Evolutionary conservation across 106 monocot genomes (phyloP), one percentile per base, ranked within the genome.

Genomic region (Triglochin maritima): DNA sequence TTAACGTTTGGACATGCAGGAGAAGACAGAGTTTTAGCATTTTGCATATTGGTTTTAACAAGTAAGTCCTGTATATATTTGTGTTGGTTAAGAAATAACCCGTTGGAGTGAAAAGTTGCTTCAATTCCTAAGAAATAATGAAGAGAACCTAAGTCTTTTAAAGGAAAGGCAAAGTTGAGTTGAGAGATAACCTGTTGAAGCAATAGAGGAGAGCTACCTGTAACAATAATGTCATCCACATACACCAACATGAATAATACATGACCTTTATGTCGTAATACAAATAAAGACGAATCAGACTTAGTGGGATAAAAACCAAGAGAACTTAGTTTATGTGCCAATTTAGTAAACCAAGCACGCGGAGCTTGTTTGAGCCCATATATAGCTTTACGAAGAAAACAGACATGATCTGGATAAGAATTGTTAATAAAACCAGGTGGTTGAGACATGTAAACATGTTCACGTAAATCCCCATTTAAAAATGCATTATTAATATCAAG

Each of bases 191-290:
- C 14, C 3, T n/a, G 10, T 1, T 3, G 4, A 4, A 70, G 12
- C 3, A 47, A 9, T 1, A 42, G 3, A 47, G 57, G 3, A n/a
- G 8, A 17, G 16, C 16, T 58, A 3, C 47, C 6, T n/a, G 16
- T 60, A 16, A 56, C 2, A 8, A 47, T 50, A 42, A 77, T 77
- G 15, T 71, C 59, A 47, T 76, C 76, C 7, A 70, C 57, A 49
- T 70, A 70, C 6, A 70, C n/a, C 0, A 70, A 17, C 2, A 60
- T 3, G 49, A 17, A 47, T 12, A 58, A 9, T 7, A 9, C 17
- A 0, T 4, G 6, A 5, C 4, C 13, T 7, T 49, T n/a, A 8
- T 42, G 9, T 16, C 15, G 2, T 7, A 12, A 59, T 6, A 70
- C 17, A 13, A 70, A 70, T 4, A 70, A 17, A 0, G 58, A 70